Conservation (phyloP, 257 asterid genomes). For the Jacaranda copaia region DNA sequence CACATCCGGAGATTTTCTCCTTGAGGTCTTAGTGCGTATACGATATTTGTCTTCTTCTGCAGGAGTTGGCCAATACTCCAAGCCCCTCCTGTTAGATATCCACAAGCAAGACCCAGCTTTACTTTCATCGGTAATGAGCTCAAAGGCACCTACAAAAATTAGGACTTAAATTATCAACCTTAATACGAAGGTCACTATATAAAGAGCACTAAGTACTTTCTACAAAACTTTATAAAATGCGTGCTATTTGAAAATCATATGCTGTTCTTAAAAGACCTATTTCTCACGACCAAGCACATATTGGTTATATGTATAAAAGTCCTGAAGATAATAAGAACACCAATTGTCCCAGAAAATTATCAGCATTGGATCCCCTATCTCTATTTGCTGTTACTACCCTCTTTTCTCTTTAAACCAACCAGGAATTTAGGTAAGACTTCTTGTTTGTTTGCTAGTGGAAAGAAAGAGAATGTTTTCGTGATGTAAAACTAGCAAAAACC, state of each 20-base stretch:
- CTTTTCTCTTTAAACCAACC: no score
- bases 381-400: neutral
- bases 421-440: neutral
- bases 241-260: neutral
- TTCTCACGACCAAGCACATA: constrained; percentile 3
- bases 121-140: constrained; percentile 83
- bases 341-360: neutral
- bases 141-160: constrained; percentile 70
- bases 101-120: constrained; percentile 95
- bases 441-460: neutral
- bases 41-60: constrained; percentile 80
- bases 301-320: neutral
- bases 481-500: neutral
- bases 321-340: neutral
- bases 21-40: constrained; percentile 43
- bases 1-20: constrained; percentile 54
- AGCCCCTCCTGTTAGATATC: constrained; percentile 87
- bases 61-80: constrained; percentile 94
- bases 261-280: constrained; percentile 32
- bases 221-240: constrained; percentile 6
- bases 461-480: neutral
- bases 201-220: constrained; percentile 25
- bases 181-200: constrained; percentile 1
- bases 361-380: neutral
- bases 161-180: constrained; percentile 37